These are phyloP conservation scores for Sicyos edulis DNA, from an alignment of 306 rosid genomes.

Conservation along the genomic window DNA sequence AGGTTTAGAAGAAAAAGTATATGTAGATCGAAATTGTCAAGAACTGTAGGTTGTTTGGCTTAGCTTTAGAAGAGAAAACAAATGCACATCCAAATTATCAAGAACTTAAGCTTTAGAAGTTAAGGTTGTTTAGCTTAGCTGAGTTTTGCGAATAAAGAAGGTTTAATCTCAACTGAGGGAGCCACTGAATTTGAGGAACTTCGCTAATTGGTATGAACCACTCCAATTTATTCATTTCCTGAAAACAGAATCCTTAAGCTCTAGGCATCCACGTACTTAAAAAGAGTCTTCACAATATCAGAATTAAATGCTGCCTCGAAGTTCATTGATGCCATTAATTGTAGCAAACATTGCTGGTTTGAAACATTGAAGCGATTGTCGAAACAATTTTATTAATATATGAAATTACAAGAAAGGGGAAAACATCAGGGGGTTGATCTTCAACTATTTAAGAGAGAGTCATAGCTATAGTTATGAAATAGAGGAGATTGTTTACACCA, in stretches of 20 bases:
- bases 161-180: background rate
- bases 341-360: background rate
- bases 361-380: background rate
- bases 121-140: background rate
- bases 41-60: background rate
- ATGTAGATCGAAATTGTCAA: background rate
- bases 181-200: background rate
- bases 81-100: background rate
- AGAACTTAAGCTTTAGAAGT: background rate
- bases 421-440: too few relatives aligned
- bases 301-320: background rate
- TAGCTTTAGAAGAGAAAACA: background rate
- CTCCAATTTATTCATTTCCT: background rate
- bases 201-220: background rate
- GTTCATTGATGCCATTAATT: background rate
- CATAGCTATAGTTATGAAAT: too few relatives aligned
- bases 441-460: too few relatives aligned
- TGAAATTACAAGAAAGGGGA: too few relatives aligned
- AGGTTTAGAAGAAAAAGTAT: background rate
- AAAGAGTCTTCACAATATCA: background rate
- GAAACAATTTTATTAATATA: too few relatives aligned
- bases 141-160: background rate
- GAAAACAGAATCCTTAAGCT: background rate
- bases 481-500: too few relatives aligned
- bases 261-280: background rate